phyloP scores from a whole-genome alignment of 306 rosid species.

The Corylus americana region DNA sequence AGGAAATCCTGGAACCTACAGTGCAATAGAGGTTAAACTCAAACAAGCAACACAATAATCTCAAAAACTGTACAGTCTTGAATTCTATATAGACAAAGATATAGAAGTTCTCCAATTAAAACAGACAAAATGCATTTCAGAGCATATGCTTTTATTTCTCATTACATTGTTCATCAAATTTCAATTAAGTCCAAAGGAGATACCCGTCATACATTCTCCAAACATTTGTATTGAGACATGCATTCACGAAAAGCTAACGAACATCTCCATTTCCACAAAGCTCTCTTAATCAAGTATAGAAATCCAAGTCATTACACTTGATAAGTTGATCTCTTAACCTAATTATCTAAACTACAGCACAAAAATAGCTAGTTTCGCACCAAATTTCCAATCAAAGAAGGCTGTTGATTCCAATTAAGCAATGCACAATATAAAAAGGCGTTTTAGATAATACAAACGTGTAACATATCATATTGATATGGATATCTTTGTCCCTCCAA shows the following conservation, averaged over 20 bases:
- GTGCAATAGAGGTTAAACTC: conserved; percentile 3
- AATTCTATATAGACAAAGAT: neutral
- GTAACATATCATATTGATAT: neutral
- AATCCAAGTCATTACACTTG: neutral
- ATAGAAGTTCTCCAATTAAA: neutral
- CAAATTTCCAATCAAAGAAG: neutral
- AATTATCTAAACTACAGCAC: neutral
- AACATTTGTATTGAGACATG: neutral
- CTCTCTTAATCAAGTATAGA: neutral
- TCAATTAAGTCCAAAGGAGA: neutral
- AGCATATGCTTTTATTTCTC: neutral
- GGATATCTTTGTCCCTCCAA: conserved; percentile 14
- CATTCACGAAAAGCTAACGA: neutral
- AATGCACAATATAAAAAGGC: neutral
- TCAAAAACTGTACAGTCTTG: neutral
- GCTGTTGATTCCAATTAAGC: neutral
- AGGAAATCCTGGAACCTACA: conserved; percentile 66
- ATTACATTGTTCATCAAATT: neutral
- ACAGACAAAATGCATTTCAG: neutral
- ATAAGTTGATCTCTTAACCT: neutral
- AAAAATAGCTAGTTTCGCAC: neutral
- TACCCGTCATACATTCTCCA: neutral
- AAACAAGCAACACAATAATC: neutral
- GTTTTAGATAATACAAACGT: neutral
- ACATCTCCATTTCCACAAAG: conserved; percentile 1